Evolutionary conservation across 805 yeast genomes (phyloP), one percentile per base, ranked within the genome.

Genomic region (Cyberlindnera xylosilytica): DNA sequence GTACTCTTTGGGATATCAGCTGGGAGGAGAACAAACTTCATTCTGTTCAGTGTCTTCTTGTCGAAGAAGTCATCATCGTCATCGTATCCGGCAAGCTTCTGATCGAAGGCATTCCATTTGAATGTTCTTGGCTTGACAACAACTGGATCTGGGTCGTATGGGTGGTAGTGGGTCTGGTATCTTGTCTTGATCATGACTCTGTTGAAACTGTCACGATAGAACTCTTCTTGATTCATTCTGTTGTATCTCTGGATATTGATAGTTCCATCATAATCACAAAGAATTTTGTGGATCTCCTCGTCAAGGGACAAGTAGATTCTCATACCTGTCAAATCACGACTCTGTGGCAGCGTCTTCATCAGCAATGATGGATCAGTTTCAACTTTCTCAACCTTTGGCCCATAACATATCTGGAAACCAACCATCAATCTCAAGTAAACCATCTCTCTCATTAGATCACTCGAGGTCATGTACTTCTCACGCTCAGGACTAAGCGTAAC

Each of bases 21-120:
- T 0, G 97, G 97, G 39, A 90, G 66, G 3, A 93, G 72, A 3
- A 89, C 97, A 64, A 89, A 87, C 56, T 95, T 83, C 60, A 90
- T 76, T 50, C 84, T 72, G 58, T 79, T 84, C 51, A 73, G 69
- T 4, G 41, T 34, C 44, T 73, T 74, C 44, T 72, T 69, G 10
- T 72, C 74, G 7, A 60, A 49, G 42, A 78, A 65, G 1, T 79
- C 76, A 50, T 87, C 96, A 20, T 83, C 76, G 50, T 88, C 96
- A 22, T 83, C 89, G 58, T 83, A 86, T 3, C 99, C 99, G 1
- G 97, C 96, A n/a, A 90, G 62, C 19, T 78, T 76, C 56, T 88
- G 97, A 65, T 93, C 99, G 51, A 90, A 72, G 48, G 81, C 84
- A 53, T 90, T 90, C 99, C 99, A 93, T 48, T 90, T 89, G 47